phyloP scores from a whole-genome alignment of 495 filamentous ascomycete genomes.

The Neurospora sp. region DNA sequence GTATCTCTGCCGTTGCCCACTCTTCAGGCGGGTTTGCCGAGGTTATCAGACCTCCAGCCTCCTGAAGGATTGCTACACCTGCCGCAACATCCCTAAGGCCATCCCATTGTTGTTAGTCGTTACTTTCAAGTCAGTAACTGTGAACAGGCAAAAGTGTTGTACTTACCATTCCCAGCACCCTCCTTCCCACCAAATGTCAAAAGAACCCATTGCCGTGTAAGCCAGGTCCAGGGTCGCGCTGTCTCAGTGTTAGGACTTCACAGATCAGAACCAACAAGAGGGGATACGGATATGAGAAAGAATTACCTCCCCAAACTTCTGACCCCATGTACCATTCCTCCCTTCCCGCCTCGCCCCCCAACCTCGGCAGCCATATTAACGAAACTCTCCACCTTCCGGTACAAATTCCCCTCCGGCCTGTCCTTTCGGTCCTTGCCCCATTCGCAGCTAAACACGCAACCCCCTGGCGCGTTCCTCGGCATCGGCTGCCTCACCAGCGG shows the following conservation, averaged over 20 bases:
- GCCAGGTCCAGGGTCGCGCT: slow-evolving; percentile 68
- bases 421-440: slow-evolving; percentile 66
- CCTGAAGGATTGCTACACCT: slow-evolving; percentile 64
- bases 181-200: slow-evolving; percentile 79
- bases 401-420: slow-evolving; percentile 48
- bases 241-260: slow-evolving; percentile 1
- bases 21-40: slow-evolving; percentile 55
- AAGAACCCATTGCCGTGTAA: slow-evolving; percentile 54
- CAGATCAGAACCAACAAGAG: neutral
- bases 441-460: slow-evolving; percentile 60
- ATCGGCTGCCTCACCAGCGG: slow-evolving; percentile 50
- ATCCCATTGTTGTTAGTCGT: neutral
- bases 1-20: slow-evolving; percentile 41
- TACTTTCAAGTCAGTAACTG: neutral
- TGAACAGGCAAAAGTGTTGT: neutral
- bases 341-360: slow-evolving; percentile 47
- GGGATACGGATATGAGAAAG: slow-evolving; percentile 1
- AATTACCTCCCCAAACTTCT: slow-evolving; percentile 47
- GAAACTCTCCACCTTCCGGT: slow-evolving; percentile 59
- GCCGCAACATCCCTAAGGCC: slow-evolving; percentile 63
- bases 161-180: slow-evolving; percentile 67
- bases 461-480: slow-evolving; percentile 49
- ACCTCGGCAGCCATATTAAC: slow-evolving; percentile 58
- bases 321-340: slow-evolving; percentile 73
- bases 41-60: slow-evolving; percentile 61